phyloP scores from a whole-genome alignment of 2,329 filamentous ascomycete species.

The Colletotrichum zoysiae region DNA sequence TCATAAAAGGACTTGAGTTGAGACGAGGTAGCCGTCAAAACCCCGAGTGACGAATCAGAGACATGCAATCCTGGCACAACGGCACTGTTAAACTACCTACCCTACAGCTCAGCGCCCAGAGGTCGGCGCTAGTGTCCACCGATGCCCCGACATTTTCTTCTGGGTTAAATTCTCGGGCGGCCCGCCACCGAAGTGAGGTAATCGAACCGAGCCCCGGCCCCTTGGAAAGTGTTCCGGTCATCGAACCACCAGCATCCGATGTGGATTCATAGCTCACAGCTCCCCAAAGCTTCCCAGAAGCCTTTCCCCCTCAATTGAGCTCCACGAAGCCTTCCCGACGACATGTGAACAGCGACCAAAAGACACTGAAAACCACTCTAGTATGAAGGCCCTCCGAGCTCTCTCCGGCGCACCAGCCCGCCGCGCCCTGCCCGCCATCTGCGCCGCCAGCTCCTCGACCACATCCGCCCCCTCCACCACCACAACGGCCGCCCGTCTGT shows the following conservation, averaged over 20 bases:
- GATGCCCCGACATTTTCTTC: constrained; percentile 25
- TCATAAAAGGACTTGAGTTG: neutral
- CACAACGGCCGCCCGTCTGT: constrained; percentile 53
- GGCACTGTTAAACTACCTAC: neutral
- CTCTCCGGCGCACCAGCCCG: constrained; percentile 9
- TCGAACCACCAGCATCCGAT: constrained; percentile 30
- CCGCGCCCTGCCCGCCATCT: constrained; percentile 32
- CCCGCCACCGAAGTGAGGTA: constrained; percentile 29
- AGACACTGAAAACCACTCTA: neutral
- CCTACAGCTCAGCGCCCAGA: neutral
- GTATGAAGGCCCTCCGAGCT: constrained; percentile 35
- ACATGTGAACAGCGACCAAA: neutral
- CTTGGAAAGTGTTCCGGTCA: constrained; percentile 21
- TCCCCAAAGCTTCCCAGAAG: constrained; percentile 10
- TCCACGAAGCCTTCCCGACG: neutral
- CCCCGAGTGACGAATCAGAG: constrained; percentile 12
- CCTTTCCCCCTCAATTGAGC: neutral
- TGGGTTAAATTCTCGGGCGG: neutral
- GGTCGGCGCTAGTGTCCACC: constrained; percentile 30
- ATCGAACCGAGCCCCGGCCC: constrained; percentile 19
- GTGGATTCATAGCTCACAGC: constrained; percentile 22
- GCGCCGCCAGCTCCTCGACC: constrained; percentile 42
- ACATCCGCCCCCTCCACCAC: neutral
- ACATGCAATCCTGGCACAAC: neutral
- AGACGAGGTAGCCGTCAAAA: constrained; percentile 3